Base-by-base conservation (phyloP, 129 eudicot species). In the Escallonia rubra region DNA sequence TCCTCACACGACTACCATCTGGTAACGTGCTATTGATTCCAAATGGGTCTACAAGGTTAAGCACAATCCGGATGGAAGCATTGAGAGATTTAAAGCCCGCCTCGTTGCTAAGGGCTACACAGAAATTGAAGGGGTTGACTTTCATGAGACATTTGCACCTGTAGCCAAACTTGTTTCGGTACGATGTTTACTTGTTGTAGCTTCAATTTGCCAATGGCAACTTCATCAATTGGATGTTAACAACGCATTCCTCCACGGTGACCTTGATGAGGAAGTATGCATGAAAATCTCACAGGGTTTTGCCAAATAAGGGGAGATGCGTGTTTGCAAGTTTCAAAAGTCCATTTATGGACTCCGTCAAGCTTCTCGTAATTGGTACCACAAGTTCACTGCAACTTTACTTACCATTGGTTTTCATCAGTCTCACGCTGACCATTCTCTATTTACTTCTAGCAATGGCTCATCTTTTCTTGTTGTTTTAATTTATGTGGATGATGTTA, bases 401-500 rank as follows among this genome's bases (percentile, higher is more conserved):
- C 34, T 23, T 10, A 14, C 44, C 6, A 39, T 10, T 71, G 75
- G 75, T 7, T 62, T 5, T 15, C 4, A 5, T 71, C 51, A 71
- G 7, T 45, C 59, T 8, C 39, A 63, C 10, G 11, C 42, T 11
- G 53, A 63, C 10, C 68, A 49, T 23, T 14, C 52, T 2, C 1
- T 63, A 40, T 42, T 54, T 39, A 50, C 51, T 60, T 54, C 42
- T 39, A 43, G 55, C 9, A 6, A 44, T 6, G 9, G n/a, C 43
- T 11, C 34, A 3, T 42, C 44, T 10, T 39, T 44, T 6, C 9
- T 65, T 16, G 38, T 42, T 7, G 38, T 45, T 3, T 11, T 73
- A 13, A 65, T 72, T 51, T 62, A 50, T 72, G 76, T 72, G 23
- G 69, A 72, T 71, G 75, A 61, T 49, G 52, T 72, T 42, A 7